These are phyloP conservation scores for Tilletia horrida DNA, from an alignment of 1,284 basidiomycete genomes.

Conservation along the genomic window DNA sequence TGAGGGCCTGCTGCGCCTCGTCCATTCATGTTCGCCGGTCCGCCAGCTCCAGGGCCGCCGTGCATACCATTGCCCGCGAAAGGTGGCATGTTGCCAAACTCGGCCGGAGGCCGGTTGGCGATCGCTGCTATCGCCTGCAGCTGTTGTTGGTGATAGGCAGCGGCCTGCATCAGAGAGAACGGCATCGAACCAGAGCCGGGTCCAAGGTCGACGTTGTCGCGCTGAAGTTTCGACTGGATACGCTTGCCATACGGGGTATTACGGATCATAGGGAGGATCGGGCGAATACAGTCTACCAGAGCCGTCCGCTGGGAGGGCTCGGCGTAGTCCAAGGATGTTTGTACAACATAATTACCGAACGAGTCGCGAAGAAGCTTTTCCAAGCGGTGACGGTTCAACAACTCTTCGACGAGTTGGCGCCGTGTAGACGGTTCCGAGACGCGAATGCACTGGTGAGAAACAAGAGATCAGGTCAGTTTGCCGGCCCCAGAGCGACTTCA, in stretches of 20 bases:
- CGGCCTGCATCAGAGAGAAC: constrained; percentile 41
- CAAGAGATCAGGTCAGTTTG: constrained; percentile 32
- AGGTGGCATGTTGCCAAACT: constrained; percentile 10
- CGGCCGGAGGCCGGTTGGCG: constrained; percentile 22
- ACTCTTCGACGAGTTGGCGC: constrained; percentile 90
- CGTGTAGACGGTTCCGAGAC: constrained; percentile 92
- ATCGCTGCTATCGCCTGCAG: constrained; percentile 40
- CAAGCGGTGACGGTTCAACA: constrained; percentile 86
- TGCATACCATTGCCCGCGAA: constrained; percentile 13
- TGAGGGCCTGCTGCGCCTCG: constrained; percentile 3
- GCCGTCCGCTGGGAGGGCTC: constrained; percentile 51
- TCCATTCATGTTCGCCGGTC: background rate
- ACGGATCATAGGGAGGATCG: constrained; percentile 53
- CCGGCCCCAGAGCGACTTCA: background rate
- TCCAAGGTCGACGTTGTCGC: constrained; percentile 44
- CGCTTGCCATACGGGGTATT: constrained; percentile 55
- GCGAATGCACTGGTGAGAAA: constrained; percentile 70
- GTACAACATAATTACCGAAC: constrained; percentile 55
- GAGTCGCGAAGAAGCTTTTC: constrained; percentile 86
- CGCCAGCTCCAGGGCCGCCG: background rate
- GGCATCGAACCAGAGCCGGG: constrained; percentile 29
- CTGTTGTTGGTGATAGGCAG: constrained; percentile 37
- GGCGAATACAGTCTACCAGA: constrained; percentile 53
- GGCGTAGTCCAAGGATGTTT: constrained; percentile 54
- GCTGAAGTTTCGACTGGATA: constrained; percentile 54